Conservation (phyloP, 2,329 filamentous ascomycete species). For the Clonostachys rosea region DNA sequence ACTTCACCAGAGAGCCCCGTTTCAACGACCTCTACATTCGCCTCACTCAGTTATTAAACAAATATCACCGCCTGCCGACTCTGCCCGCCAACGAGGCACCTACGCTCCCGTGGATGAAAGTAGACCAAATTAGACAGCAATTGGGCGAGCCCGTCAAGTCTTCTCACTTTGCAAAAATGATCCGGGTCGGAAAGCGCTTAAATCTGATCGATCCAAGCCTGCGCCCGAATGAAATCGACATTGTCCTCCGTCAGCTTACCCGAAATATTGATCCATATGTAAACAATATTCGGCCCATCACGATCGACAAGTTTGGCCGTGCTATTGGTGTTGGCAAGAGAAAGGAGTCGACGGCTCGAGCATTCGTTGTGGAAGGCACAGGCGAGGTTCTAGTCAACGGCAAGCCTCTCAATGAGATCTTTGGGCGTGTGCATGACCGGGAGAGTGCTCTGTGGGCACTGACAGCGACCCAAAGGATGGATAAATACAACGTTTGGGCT, state of each 20-base stretch:
- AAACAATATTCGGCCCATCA: conserved; percentile 56
- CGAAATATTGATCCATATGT: conserved; percentile 68
- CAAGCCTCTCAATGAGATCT: conserved; percentile 74
- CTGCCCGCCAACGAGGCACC: conserved; percentile 62
- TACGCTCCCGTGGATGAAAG: conserved; percentile 74
- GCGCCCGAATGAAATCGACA: conserved; percentile 64
- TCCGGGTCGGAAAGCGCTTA: conserved; percentile 72
- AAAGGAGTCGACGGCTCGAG: conserved; percentile 82
- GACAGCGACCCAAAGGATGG: conserved; percentile 73
- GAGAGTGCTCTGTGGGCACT: conserved; percentile 93
- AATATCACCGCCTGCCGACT: conserved; percentile 69
- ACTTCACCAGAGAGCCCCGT: conserved; percentile 80
- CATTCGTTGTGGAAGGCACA: conserved; percentile 86
- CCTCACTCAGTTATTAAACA: conserved; percentile 66
- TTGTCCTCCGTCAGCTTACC: conserved; percentile 65
- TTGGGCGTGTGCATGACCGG: conserved; percentile 85
- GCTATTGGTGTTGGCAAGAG: conserved; percentile 78
- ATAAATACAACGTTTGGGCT: conserved; percentile 97
- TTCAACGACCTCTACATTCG: conserved; percentile 83
- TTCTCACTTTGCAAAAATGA: conserved; percentile 73
- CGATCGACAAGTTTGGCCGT: conserved; percentile 72
- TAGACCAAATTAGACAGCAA: conserved; percentile 68
- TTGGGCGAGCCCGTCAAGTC: conserved; percentile 70
- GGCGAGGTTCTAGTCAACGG: conserved; percentile 90
- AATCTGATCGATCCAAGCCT: conserved; percentile 81